Evolutionary conservation across 208 protist genomes (phyloP).

Genomic region (Trypanosoma lewisi): DNA sequence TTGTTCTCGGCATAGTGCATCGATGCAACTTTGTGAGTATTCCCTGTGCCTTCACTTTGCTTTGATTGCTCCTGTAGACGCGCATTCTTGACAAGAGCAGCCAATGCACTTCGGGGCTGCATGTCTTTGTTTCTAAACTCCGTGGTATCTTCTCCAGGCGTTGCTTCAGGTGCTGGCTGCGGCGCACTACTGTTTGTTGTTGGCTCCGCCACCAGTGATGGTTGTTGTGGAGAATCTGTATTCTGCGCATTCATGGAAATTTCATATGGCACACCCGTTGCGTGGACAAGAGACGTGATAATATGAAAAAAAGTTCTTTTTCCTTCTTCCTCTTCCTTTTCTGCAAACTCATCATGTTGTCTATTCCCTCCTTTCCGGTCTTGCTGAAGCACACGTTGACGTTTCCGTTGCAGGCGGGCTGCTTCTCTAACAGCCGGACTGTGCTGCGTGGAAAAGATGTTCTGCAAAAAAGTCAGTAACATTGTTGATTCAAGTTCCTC

Average conservation of each 20-base stretch:
- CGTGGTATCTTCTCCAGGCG: not conserved
- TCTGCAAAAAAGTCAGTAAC: conserved; percentile 13
- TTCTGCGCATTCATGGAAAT: too few species aligned
- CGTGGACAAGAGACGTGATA: conserved; percentile 16
- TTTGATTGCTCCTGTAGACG: conserved; percentile 10
- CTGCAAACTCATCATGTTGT: not conserved
- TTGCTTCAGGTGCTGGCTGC: not conserved
- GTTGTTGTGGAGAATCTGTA: not conserved
- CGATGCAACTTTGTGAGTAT: not conserved
- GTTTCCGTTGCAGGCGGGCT: conserved; percentile 9
- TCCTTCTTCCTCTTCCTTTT: conserved; percentile 2
- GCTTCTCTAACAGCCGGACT: conserved; percentile 8
- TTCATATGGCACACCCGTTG: conserved; percentile 11
- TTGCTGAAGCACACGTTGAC: not conserved
- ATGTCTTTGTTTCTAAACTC: not conserved
- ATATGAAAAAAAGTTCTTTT: conserved; percentile 3
- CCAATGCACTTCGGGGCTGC: conserved; percentile 13
- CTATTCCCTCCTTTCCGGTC: not conserved
- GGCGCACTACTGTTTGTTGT: not conserved
- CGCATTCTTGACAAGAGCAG: conserved; percentile 19
- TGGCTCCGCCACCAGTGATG: not conserved
- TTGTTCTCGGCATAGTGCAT: not conserved
- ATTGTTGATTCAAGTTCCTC: conserved; percentile 22
- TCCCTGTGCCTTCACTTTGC: not conserved
- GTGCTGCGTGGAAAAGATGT: conserved; percentile 25